phyloP scores from a whole-genome alignment of 495 filamentous ascomycete genomes.

The Collariella sp. region DNA sequence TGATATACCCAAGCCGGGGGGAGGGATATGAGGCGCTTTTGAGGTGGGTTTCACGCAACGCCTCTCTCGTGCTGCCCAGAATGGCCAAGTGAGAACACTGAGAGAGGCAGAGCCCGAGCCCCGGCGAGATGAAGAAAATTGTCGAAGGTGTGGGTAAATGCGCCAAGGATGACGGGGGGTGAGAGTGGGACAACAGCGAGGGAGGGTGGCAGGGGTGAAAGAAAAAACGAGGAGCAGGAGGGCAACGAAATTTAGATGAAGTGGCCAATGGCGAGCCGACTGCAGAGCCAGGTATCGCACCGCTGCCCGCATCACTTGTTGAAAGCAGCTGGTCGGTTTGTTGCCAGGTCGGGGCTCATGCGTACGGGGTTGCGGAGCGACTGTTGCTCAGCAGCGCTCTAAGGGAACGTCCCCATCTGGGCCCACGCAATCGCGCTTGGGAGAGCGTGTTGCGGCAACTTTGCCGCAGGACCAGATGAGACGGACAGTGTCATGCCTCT shows the following conservation, averaged over 20 bases:
- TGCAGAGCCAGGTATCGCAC: conserved; percentile 25
- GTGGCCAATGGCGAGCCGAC: conserved; percentile 35
- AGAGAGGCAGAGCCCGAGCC: conserved; percentile 8
- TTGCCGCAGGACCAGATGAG: conserved; percentile 5
- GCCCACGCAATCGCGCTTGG: background rate
- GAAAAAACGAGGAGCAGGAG: conserved; percentile 35
- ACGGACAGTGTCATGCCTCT: conserved; percentile 11
- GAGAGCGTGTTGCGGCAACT: conserved; percentile 7
- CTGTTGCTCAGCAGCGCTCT: background rate
- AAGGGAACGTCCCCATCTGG: background rate
- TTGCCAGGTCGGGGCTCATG: background rate
- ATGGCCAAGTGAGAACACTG: conserved; percentile 12
- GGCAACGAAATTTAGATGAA: conserved; percentile 37
- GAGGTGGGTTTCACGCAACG: background rate
- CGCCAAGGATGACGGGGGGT: conserved; percentile 34
- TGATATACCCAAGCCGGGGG: conserved; percentile 2
- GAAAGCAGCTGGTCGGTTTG: background rate
- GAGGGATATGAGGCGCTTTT: background rate
- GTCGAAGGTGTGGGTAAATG: conserved; percentile 31
- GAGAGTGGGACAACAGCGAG: conserved; percentile 26
- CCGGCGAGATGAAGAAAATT: conserved; percentile 25
- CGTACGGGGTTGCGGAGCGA: too few species aligned
- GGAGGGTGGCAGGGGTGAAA: conserved; percentile 29
- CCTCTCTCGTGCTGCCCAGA: background rate
- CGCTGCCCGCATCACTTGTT: conserved; percentile 24